These are phyloP conservation scores for Hygrocybe coccinea DNA, from an alignment of 768 basidiomycete genomes.

Conservation along the genomic window DNA sequence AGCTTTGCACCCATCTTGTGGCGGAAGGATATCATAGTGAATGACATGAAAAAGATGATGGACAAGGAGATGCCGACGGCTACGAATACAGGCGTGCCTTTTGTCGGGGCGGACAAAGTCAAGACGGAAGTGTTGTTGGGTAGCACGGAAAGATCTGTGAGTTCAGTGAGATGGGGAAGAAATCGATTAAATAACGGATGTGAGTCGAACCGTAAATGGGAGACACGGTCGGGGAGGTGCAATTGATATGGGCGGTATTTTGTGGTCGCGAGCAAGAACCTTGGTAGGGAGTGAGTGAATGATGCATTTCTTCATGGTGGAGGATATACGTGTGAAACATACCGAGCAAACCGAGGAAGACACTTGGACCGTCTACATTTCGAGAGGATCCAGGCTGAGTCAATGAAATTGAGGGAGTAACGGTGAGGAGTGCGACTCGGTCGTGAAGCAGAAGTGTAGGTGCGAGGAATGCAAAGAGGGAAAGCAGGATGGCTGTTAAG, in stretches of 20 bases:
- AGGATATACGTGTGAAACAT: constrained; percentile 15
- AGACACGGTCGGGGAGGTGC: constrained; percentile 50
- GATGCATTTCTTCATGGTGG: not conserved
- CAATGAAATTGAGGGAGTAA: constrained; percentile 49
- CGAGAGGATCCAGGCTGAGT: constrained; percentile 27
- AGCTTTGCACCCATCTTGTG: constrained; percentile 50
- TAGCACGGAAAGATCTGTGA: constrained; percentile 59
- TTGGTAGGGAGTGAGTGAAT: constrained; percentile 23
- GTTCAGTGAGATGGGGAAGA: constrained; percentile 1
- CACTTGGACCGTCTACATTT: constrained; percentile 59
- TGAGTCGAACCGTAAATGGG: constrained; percentile 53
- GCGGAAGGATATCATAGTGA: constrained; percentile 61
- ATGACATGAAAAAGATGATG: constrained; percentile 58
- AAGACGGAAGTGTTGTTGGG: constrained; percentile 52
- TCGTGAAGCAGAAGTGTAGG: constrained; percentile 56
- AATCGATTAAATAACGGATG: not conserved
- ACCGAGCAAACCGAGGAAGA: constrained; percentile 63
- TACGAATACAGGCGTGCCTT: constrained; percentile 59
- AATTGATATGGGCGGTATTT: constrained; percentile 48
- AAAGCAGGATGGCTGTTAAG: constrained; percentile 60
- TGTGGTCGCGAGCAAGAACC: constrained; percentile 62
- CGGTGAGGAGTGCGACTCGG: constrained; percentile 59
- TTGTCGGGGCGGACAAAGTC: constrained; percentile 54
- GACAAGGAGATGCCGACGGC: constrained; percentile 56
- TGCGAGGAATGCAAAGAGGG: constrained; percentile 64